These are phyloP conservation scores for Fusarium udum DNA, from an alignment of 2,329 filamentous ascomycete genomes.

Conservation along the genomic window DNA sequence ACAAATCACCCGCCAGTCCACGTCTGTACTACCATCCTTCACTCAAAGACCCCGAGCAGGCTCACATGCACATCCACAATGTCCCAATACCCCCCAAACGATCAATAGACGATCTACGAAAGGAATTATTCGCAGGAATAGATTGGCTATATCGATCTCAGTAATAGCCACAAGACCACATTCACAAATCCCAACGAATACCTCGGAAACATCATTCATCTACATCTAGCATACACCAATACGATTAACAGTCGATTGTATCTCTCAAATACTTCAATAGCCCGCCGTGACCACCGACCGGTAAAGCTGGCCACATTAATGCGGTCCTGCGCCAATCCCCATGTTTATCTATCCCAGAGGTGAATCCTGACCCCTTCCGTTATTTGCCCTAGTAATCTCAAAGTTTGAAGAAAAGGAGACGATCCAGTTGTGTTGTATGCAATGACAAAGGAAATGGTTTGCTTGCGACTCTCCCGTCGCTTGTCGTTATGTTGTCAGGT, in stretches of 20 bases:
- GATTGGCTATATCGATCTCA: not conserved
- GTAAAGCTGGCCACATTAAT: constrained; percentile 29
- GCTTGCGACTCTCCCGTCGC: constrained; percentile 14
- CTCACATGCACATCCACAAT: not conserved
- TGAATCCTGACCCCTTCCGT: constrained; percentile 37
- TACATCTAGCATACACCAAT: constrained; percentile 32
- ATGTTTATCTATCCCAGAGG: constrained; percentile 38
- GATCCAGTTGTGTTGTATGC: constrained; percentile 34
- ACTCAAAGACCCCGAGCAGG: not conserved
- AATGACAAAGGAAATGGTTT: constrained; percentile 39
- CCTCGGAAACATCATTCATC: constrained; percentile 5
- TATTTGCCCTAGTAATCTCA: constrained; percentile 33
- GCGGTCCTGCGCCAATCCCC: constrained; percentile 31
- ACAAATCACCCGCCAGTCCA: not conserved
- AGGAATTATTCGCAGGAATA: not conserved
- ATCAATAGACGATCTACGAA: not conserved
- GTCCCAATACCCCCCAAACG: not conserved
- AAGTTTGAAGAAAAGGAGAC: constrained; percentile 35
- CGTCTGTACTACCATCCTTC: constrained; percentile 14
- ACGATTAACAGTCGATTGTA: constrained; percentile 34
- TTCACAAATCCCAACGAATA: not conserved
- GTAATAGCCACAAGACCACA: not conserved
- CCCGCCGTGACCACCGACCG: constrained; percentile 30
- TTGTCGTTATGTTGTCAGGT: constrained; percentile 36
- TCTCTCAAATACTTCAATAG: constrained; percentile 31